Percentiles rank a stretch among this genome's conserved stretches.
phyloP scores from a whole-genome alignment of 2,329 filamentous ascomycete species.

The Coniochaeta sp. region DNA sequence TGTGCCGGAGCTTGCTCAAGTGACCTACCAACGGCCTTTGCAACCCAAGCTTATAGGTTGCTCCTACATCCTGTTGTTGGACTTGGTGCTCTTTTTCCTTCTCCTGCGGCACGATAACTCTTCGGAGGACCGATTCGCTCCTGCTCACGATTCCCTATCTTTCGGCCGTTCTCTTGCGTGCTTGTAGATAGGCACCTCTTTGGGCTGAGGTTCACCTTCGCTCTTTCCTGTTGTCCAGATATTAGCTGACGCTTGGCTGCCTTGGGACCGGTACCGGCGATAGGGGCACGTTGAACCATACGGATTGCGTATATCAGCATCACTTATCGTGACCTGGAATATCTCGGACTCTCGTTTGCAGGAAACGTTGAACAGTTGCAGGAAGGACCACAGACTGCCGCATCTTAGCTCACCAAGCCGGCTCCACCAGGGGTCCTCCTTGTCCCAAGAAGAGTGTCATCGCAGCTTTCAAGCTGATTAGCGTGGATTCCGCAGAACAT shows the following conservation, averaged over 20 bases:
- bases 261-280: constrained; percentile 1
- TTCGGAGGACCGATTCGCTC: not conserved
- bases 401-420: not conserved
- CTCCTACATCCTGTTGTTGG: not conserved
- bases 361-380: not conserved
- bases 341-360: not conserved
- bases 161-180: not conserved
- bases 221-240: not conserved
- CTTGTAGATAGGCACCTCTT: not conserved
- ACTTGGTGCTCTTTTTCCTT: not conserved
- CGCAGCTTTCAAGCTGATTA: not conserved
- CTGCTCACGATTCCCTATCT: not conserved
- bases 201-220: not conserved
- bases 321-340: not conserved
- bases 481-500: not conserved
- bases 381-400: not conserved
- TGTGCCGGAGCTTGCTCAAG: not conserved
- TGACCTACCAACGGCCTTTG: not conserved
- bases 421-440: not conserved
- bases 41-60: not conserved
- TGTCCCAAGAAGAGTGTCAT: not conserved
- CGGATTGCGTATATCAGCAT: not conserved
- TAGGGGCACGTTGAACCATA: not conserved
- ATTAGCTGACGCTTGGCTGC: not conserved
- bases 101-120: not conserved